These are phyloP conservation scores for Hyphodiscus hymeniophilus DNA, from an alignment of 495 filamentous ascomycete species.

Conservation along the genomic window DNA sequence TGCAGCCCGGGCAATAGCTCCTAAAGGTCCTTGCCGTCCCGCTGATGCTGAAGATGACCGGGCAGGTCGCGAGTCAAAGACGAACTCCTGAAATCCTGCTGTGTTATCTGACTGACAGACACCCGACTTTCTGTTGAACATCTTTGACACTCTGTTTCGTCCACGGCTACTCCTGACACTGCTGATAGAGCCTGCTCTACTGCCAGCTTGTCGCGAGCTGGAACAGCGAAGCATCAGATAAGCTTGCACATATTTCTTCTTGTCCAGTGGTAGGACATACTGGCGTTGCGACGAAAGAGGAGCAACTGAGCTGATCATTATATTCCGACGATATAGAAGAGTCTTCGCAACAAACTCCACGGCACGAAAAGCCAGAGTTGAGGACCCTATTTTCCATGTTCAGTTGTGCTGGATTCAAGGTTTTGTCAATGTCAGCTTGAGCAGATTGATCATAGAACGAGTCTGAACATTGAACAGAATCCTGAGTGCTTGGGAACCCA, in stretches of 20 bases:
- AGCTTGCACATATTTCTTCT: background rate
- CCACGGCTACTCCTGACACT: background rate
- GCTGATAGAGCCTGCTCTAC: slow-evolving; percentile 6
- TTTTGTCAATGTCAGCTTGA: background rate
- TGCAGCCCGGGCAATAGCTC: slow-evolving; percentile 6
- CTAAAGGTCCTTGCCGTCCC: background rate
- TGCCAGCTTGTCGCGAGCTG: slow-evolving; percentile 1
- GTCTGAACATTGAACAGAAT: background rate
- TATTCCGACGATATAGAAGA: background rate
- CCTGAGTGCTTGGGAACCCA: background rate
- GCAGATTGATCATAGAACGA: background rate
- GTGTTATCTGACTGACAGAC: background rate
- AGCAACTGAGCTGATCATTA: background rate
- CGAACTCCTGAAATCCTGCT: slow-evolving; percentile 4
- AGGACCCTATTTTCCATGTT: background rate
- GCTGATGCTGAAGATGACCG: slow-evolving; percentile 1
- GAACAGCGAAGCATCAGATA: background rate
- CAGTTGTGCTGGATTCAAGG: background rate
- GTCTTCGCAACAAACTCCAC: background rate
- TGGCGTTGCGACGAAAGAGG: background rate
- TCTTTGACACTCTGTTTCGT: background rate
- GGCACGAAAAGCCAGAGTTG: background rate
- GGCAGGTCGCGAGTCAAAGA: slow-evolving; percentile 5
- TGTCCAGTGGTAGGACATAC: background rate
- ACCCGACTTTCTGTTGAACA: background rate